Conservation (phyloP, 1,284 basidiomycete genomes). For the Ceratobasidium sp. region DNA sequence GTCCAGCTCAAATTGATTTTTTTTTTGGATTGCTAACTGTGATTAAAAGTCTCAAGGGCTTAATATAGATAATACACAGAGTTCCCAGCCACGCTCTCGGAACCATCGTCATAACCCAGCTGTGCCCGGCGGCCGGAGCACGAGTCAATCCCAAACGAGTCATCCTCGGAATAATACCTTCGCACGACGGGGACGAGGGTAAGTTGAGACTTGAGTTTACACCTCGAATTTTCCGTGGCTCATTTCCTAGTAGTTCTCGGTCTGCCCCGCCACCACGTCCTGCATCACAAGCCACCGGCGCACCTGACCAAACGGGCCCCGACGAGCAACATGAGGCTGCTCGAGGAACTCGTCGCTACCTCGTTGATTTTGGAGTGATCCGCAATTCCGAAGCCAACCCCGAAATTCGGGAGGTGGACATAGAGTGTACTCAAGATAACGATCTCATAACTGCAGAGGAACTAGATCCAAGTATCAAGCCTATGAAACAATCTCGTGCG, state of each 20-base stretch:
- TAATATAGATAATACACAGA: neutral
- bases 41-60: neutral
- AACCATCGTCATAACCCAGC: neutral
- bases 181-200: neutral
- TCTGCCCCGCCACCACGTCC: neutral
- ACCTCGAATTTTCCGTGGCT: too few relatives aligned
- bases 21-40: neutral
- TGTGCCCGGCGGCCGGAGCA: neutral
- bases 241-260: neutral
- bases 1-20: neutral
- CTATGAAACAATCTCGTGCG: constrained; percentile 1
- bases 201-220: neutral
- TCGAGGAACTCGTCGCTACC: neutral
- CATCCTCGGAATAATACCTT: neutral
- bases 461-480: neutral
- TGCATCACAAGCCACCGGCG: neutral
- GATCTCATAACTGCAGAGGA: neutral
- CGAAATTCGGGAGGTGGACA: neutral
- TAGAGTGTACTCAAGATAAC: neutral
- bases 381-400: constrained; percentile 1
- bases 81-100: neutral
- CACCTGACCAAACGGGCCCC: neutral
- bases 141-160: neutral
- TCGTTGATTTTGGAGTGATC: constrained; percentile 18
- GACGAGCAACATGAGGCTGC: neutral